Base-by-base conservation (phyloP, 2,329 filamentous ascomycete genomes). In the Hyphodiscus sp. region DNA sequence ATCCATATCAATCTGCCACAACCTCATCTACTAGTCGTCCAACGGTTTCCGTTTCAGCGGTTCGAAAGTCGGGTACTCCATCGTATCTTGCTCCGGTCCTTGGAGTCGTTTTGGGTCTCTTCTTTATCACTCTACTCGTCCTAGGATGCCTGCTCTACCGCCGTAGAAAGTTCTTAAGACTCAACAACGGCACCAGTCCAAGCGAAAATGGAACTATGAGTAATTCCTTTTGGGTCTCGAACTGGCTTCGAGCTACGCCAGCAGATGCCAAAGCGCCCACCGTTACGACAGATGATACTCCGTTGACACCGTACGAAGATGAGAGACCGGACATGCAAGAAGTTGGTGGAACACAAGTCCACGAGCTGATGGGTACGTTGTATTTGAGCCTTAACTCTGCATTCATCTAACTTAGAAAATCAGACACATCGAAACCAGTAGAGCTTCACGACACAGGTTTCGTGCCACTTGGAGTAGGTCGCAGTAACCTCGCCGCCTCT, bases 11-110 rank as follows among this genome's bases (percentile, higher is more conserved):
- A 5, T 42, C 44, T 9, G 26, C 51, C 63, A 47, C 48, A 57
- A 63, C 45, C 46, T 41, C 56, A 33, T 48, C 57, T 49, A 47
- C 49, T 16, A 58, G 51, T 9, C 49, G 50, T 19, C 55, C 57
- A 0, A 55, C 50, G 5, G 41, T 60, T 2, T 49, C 54, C 15
- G 53, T 55, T n/a, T 20, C 52, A 3, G n/a, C 58, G 1, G 50
- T 55, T 15, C 8, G 26, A 1, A 53, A 52, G 13, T 55, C 58
- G 1, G 55, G 60, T 7, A 74, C 80, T 2, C 80, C 82, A 0
- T 68, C 68, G 5, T 86, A 80, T 74, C 75, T 85, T 1, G 77
- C 76, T 0, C 82, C 84, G 0, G 78, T 87, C 1, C 68, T 86
- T 0, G 82, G 82, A 16, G 80, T 83, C 3, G 75, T 85, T 4